Conservation (phyloP, 2,329 filamentous ascomycete genomes). For the Cladosporium sp. region DNA sequence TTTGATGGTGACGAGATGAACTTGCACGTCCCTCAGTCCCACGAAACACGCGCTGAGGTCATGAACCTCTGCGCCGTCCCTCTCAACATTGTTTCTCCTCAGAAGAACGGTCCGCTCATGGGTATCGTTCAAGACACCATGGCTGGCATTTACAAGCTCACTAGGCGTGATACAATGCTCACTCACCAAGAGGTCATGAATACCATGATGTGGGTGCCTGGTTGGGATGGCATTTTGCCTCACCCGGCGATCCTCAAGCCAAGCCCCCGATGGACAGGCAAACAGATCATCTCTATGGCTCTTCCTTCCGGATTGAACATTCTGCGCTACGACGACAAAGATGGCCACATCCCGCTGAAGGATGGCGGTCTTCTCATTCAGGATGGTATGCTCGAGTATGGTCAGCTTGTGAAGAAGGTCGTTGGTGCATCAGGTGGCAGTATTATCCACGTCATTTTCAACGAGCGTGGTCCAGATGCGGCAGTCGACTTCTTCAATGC, state of each 20-base stretch:
- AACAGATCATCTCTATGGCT: conserved; percentile 93
- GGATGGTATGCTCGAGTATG: conserved; percentile 85
- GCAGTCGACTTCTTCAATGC: conserved; percentile 96
- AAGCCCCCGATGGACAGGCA: conserved; percentile 91
- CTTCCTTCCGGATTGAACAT: conserved; percentile 85
- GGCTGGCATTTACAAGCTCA: conserved; percentile 96
- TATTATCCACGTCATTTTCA: conserved; percentile 94
- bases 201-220: conserved; percentile 93
- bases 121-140: conserved; percentile 99
- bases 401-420: conserved; percentile 88
- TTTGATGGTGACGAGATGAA: conserved; percentile 99
- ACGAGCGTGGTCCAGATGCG: conserved; percentile 82
- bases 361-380: conserved; percentile 74
- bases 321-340: conserved; percentile 54
- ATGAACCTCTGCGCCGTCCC: conserved; percentile 97
- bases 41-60: conserved; percentile 94
- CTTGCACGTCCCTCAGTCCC: conserved; percentile 95
- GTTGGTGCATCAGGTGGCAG: conserved; percentile 88
- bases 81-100: conserved; percentile 95
- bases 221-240: conserved; percentile 95
- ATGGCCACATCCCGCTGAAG: conserved; percentile 44
- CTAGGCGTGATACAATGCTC: conserved; percentile 86
- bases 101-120: conserved; percentile 96
- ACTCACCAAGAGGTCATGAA: conserved; percentile 94
- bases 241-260: conserved; percentile 93